phyloP scores from a whole-genome alignment of 208 protist species.

The Leishmania mexicana region DNA sequence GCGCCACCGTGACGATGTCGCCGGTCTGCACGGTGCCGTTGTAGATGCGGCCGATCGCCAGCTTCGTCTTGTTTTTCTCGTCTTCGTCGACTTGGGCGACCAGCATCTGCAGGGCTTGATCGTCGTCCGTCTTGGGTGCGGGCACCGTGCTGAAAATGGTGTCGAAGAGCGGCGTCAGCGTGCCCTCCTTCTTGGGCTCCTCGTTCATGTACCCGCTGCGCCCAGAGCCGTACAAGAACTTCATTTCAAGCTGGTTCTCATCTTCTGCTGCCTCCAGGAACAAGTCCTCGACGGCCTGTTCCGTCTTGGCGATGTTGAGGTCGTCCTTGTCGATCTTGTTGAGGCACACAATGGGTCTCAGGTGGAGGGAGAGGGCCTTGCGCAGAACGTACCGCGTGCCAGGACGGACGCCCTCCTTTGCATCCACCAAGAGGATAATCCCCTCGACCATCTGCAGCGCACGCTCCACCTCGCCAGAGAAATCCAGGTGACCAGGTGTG shows the following conservation, averaged over 20 bases:
- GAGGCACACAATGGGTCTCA: conserved; percentile 97
- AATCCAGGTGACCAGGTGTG: conserved; percentile 98
- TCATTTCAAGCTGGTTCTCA: conserved; percentile 96
- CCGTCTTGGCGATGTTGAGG: conserved; percentile 88
- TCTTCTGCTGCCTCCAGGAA: conserved; percentile 94
- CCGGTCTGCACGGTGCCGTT: conserved; percentile 89
- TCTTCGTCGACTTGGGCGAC: conserved; percentile 95
- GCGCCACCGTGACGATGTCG: conserved; percentile 82
- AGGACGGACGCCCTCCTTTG: conserved; percentile 96
- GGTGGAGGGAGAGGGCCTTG: conserved; percentile 95
- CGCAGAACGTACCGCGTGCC: conserved; percentile 98
- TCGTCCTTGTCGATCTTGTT: conserved; percentile 98
- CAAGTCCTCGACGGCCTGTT: conserved; percentile 95
- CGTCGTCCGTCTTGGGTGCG: conserved; percentile 50
- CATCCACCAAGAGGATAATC: conserved; percentile 96
- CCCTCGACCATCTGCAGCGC: conserved; percentile 98
- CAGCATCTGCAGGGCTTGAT: conserved; percentile 92
- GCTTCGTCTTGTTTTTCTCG: conserved; percentile 72
- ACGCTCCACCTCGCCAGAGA: conserved; percentile 98
- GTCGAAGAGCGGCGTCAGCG: conserved; percentile 93
- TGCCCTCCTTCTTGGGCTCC: conserved; percentile 69
- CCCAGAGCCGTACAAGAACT: conserved; percentile 95
- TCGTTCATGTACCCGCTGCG: conserved; percentile 92
- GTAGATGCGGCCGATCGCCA: conserved; percentile 94
- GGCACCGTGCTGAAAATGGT: conserved; percentile 92